Evolutionary conservation across 2,329 filamentous ascomycete species (phyloP).

Genomic region (Trichoderma simmonsii): DNA sequence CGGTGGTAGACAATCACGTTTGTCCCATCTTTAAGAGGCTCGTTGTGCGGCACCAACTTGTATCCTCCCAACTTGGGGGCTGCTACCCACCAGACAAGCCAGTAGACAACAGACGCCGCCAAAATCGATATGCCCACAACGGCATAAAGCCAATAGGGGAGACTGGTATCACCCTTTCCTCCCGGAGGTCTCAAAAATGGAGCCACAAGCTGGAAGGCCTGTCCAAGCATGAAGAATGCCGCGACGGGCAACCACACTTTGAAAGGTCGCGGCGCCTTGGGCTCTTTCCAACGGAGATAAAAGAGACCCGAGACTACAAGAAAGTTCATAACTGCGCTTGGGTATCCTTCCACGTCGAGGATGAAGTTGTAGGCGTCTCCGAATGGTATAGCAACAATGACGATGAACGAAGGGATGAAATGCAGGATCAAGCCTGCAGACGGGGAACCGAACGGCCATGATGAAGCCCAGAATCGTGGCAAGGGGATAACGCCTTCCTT

Average conservation of each 20-base stretch:
- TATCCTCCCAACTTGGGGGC: slow-evolving; percentile 23
- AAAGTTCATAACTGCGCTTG: slow-evolving; percentile 20
- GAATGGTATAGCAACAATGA: slow-evolving; percentile 25
- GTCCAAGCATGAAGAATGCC: slow-evolving; percentile 23
- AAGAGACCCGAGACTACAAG: slow-evolving; percentile 22
- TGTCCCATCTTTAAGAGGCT: slow-evolving; percentile 24
- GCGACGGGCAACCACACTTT: slow-evolving; percentile 24
- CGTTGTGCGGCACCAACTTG: slow-evolving; percentile 22
- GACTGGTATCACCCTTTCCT: slow-evolving; percentile 23
- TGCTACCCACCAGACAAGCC: slow-evolving; percentile 25
- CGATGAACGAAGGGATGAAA: slow-evolving; percentile 22
- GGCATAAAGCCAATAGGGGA: slow-evolving; percentile 26
- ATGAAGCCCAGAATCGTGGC: slow-evolving; percentile 22
- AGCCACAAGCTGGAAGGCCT: slow-evolving; percentile 24
- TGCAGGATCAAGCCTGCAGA: slow-evolving; percentile 20
- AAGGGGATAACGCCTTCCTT: slow-evolving; percentile 22
- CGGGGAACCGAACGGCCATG: slow-evolving; percentile 22
- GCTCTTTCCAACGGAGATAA: slow-evolving; percentile 21
- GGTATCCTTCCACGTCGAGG: slow-evolving; percentile 21
- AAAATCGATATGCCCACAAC: slow-evolving; percentile 24
- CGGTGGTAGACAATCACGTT: slow-evolving; percentile 25
- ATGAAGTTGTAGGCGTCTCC: slow-evolving; percentile 23
- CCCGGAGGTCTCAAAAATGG: slow-evolving; percentile 23
- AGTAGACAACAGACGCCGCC: slow-evolving; percentile 23
- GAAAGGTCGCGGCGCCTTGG: slow-evolving; percentile 22